Percentiles rank a stretch among this genome's conserved stretches.
phyloP scores from a whole-genome alignment of 352 stramenopile species.

The Phytophthora capsici region DNA sequence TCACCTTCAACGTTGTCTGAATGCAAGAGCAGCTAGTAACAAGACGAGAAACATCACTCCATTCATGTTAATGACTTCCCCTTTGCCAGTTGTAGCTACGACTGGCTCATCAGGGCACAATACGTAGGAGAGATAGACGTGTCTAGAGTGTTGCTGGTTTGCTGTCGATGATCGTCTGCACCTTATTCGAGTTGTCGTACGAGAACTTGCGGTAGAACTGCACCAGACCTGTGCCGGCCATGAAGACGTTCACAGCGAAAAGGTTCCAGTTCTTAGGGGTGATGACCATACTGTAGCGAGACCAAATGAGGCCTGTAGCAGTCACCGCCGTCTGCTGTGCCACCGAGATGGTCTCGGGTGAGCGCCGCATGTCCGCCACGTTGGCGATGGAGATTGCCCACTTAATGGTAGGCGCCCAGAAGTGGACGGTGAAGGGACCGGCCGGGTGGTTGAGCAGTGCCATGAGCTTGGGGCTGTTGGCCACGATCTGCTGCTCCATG shows the following conservation, averaged over 20 bases:
- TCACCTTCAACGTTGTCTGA: conserved; percentile 19
- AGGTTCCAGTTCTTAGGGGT: conserved; percentile 93
- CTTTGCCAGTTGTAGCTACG: too few species aligned
- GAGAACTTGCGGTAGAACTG: conserved; percentile 63
- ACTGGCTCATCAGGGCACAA: not conserved
- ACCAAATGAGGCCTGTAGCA: conserved; percentile 90
- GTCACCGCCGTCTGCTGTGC: conserved; percentile 83
- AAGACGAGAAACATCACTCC: conserved; percentile 5
- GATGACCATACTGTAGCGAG: conserved; percentile 88
- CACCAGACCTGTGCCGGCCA: conserved; percentile 83
- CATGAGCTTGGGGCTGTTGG: conserved; percentile 70
- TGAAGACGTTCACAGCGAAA: conserved; percentile 91
- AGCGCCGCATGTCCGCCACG: conserved; percentile 84
- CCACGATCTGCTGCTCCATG: conserved; percentile 70
- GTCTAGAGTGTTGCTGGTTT: conserved; percentile 9
- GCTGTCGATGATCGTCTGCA: not conserved
- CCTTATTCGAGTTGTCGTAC: conserved; percentile 14
- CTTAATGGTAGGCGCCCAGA: conserved; percentile 91
- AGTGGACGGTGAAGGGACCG: conserved; percentile 91
- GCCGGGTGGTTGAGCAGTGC: conserved; percentile 76
- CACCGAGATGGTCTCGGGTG: conserved; percentile 83
- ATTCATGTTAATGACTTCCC: conserved; percentile 21
- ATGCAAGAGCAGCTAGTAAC: not conserved
- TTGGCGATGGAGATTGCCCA: conserved; percentile 91
- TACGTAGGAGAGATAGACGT: not conserved